A percentile compares a stretch with the other conserved stretches of the same genome.
Conservation (phyloP, 129 eudicot genomes). For the Tagetes erecta region DNA sequence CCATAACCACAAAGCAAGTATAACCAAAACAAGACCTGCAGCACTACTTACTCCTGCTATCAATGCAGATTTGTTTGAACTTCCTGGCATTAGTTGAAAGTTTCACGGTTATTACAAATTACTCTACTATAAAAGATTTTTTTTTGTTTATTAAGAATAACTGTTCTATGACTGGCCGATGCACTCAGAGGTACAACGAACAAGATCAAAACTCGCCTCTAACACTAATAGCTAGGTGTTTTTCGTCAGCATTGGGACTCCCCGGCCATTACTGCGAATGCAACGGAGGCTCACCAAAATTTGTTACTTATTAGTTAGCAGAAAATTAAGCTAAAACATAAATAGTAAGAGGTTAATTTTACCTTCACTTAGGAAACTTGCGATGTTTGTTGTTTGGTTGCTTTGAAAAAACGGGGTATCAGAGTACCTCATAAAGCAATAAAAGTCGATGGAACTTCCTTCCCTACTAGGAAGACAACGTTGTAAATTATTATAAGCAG, state of each 20-base stretch:
- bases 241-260: too few relatives aligned
- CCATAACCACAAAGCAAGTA: constrained; percentile 31
- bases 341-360: too few relatives aligned
- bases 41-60: constrained; percentile 41
- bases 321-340: too few relatives aligned
- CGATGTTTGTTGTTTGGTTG: constrained; percentile 38
- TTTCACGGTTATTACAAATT: neutral
- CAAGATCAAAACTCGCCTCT: too few relatives aligned
- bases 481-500: constrained; percentile 44
- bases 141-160: too few relatives aligned
- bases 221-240: too few relatives aligned
- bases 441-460: constrained; percentile 50
- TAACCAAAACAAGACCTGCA: constrained; percentile 37
- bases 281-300: neutral
- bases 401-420: constrained; percentile 30
- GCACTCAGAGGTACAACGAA: too few relatives aligned
- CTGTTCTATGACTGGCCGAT: too few relatives aligned
- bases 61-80: constrained; percentile 37
- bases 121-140: neutral
- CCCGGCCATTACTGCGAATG: neutral
- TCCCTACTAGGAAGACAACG: constrained; percentile 49
- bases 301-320: too few relatives aligned
- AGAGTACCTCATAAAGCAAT: constrained; percentile 59
- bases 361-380: constrained; percentile 45
- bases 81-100: constrained; percentile 33